Percentiles rank a stretch among this genome's conserved stretches.
Conservation (phyloP, 208 protist species). For the Leishmania guyanensis region DNA sequence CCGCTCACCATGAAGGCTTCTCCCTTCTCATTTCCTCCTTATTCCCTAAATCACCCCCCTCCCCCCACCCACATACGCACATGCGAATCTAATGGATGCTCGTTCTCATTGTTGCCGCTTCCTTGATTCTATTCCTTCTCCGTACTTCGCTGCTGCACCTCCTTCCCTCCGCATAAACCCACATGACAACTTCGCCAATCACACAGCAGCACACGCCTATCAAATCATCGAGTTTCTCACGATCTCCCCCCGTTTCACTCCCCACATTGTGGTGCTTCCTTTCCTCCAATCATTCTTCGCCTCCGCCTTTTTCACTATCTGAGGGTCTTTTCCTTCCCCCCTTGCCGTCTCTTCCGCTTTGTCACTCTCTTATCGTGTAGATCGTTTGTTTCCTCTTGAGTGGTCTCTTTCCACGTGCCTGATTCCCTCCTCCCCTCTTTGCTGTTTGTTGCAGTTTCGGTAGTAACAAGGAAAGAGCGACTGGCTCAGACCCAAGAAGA, state of each 20-base stretch:
- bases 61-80: not conserved
- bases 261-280: not conserved
- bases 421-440: not conserved
- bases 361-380: not conserved
- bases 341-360: not conserved
- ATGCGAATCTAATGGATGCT: conserved; percentile 9
- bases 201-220: not conserved
- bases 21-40: too few relatives aligned
- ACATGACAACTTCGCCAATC: not conserved
- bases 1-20: not conserved
- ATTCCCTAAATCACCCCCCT: not conserved
- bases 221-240: not conserved
- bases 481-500: not conserved
- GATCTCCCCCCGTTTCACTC: not conserved
- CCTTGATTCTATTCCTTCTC: not conserved
- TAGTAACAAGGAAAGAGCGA: not conserved
- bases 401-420: not conserved
- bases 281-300: not conserved
- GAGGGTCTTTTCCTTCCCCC: not conserved
- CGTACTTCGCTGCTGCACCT: not conserved
- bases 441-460: not conserved
- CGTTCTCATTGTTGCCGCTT: conserved; percentile 3
- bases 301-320: not conserved
- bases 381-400: not conserved
- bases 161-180: not conserved